Evolutionary conservation across 352 stramenopile species (phyloP), one percentile per base, ranked within the genome.

Genomic region (Peronospora belbahrii): DNA sequence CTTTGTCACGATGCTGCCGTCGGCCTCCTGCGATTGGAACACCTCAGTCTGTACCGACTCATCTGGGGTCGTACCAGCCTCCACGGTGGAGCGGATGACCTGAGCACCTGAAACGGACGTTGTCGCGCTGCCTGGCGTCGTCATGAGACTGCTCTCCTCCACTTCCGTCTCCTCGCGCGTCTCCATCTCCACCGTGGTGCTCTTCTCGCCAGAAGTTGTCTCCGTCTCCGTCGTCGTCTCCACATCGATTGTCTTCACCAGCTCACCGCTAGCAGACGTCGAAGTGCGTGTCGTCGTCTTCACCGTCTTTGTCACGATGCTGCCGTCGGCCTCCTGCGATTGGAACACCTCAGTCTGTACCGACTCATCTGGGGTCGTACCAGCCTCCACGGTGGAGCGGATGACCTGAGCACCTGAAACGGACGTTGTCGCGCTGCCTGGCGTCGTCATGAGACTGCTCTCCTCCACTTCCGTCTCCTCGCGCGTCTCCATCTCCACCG

Each of bases 281-380:
- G 38, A 37, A 23, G 23, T 31, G 24, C 38, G 38, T 19, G 47
- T 43, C 22, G 47, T 42, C 23, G 38, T 37, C 38, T 48, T 42
- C 38, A 48, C 47, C 31, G 38, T 48, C 39, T 48, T 48, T 22
- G 38, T 48, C 47, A 48, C 47, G 32, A 55, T 48, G 47, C 47
- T 48, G 31, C 47, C 47, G 22, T 48, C 47, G 8, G 47, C 39
- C 23, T 44, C 39, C 38, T 56, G 31, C 15, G 48, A 49, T 39
- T 49, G 38, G 40, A 56, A 56, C 39, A 56, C 48, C 48, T 56
- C 39, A 40, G 48, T 56, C 39, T 43, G 40, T 32, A 56, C 48
- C 17, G 48, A 56, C 39, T 56, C 48, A 24, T 32, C 24, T 18
- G 48, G 34, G 15, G 13, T 14, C 15, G 24, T 10, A 3, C 18